phyloP scores from a whole-genome alignment of 2,329 filamentous ascomycete species.

The Aspergillus jensenii region DNA sequence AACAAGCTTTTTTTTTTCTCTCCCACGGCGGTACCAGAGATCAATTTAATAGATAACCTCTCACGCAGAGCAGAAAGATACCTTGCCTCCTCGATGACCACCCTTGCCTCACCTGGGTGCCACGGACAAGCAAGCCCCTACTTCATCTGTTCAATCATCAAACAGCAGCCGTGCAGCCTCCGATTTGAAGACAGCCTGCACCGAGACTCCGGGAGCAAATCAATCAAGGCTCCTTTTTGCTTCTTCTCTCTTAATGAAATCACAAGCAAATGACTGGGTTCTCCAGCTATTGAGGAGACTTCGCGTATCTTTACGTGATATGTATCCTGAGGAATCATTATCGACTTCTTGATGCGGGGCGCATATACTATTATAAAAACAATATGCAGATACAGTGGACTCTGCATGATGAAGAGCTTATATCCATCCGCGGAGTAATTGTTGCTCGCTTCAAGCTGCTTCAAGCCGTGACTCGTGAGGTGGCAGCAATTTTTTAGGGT shows the following conservation, averaged over 20 bases:
- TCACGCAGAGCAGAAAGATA: background rate
- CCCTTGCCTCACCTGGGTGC: constrained; percentile 7
- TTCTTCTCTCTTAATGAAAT: background rate
- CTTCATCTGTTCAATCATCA: background rate
- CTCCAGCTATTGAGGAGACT: background rate
- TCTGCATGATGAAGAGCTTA: background rate
- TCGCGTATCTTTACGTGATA: background rate
- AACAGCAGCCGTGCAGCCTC: background rate
- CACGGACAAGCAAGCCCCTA: background rate
- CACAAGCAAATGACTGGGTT: background rate
- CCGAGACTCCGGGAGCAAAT: background rate
- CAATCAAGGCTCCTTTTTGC: background rate
- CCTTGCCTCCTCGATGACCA: background rate
- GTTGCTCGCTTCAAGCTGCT: background rate
- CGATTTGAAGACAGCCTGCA: background rate
- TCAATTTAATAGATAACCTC: background rate
- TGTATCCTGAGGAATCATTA: background rate
- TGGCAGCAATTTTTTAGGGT: background rate
- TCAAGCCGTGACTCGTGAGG: background rate
- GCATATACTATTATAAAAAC: background rate
- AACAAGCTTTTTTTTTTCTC: background rate
- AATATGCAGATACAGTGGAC: background rate
- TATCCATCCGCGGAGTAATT: background rate
- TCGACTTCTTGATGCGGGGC: background rate
- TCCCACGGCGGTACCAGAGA: background rate